Evolutionary conservation across 179 eudicot species (phyloP), one percentile per base, ranked within the genome.

Genomic region (Beta corolliflora): DNA sequence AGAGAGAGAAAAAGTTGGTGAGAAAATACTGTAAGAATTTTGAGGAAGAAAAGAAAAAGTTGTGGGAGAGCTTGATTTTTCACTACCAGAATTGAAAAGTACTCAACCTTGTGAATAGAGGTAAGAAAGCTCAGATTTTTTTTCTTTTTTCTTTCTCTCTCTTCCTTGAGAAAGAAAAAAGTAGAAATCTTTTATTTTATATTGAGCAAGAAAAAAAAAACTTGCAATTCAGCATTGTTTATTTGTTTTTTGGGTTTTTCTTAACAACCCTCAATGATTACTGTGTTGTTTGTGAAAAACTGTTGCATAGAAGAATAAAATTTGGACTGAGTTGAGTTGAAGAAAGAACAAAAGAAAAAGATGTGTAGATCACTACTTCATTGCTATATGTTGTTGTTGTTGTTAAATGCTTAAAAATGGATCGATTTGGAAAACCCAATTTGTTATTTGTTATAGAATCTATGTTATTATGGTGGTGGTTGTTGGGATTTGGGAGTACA

Each of bases 401-500:
- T 77, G 83, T 63, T 82, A 68, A 54, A 46, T 75, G 63, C 23
- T 68, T 83, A 79, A 69, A 79, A 81, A 88, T 88, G 90, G 86
- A 54, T 61, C 78, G 52, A 67, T 60, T 83, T 73, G 71, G 76
- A 64, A 66, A 68, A 70, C 71, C 77, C 15, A 77, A 77, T 79
- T 82, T 23, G 64, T 44, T 77, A 72, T 41, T 83, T 78, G 18
- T 75, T 4, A 8, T 80, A 48, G 75, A 82, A 71, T 25, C 84
- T 79, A 76, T 79, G 78, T 73, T 86, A 50, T 52, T 81, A 1
- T 59, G 29, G 31, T 76, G 31, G 54, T 70, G 8, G 67, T 79
- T 88, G 81, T 81, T 86, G 85, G 83, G 83, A 85, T 85, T 83
- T 83, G 46, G 72, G 77, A 18, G 78, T 64, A 85, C 88, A 80